phyloP scores from a whole-genome alignment of 352 stramenopile genomes.

The Pythium pyrilobum region DNA sequence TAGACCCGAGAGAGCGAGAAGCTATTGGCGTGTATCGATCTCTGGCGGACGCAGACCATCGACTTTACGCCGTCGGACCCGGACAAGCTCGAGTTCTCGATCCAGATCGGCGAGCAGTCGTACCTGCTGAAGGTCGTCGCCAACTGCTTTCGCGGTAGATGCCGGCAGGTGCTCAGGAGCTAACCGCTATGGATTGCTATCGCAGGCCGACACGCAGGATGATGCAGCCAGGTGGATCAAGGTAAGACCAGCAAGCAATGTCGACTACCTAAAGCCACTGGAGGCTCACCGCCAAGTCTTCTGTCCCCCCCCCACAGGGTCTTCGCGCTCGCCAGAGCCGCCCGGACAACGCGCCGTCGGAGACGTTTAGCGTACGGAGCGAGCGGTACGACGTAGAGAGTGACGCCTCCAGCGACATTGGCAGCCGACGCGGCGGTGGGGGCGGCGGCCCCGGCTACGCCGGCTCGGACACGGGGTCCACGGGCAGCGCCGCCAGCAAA shows the following conservation, averaged over 20 bases:
- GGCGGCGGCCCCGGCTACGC: slow-evolving; percentile 26
- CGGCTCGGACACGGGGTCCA: slow-evolving; percentile 61
- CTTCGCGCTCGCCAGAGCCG: slow-evolving; percentile 63
- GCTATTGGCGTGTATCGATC: slow-evolving; percentile 82
- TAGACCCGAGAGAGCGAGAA: slow-evolving; percentile 84
- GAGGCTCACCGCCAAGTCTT: neutral
- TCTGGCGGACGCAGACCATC: slow-evolving; percentile 83
- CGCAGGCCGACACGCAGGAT: slow-evolving; percentile 58
- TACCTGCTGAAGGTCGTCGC: slow-evolving; percentile 67
- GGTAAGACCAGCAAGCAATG: slow-evolving; percentile 20
- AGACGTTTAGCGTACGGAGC: slow-evolving; percentile 77
- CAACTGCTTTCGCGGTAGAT: neutral
- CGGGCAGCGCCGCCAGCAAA: slow-evolving; percentile 32
- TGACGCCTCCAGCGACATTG: slow-evolving; percentile 76
- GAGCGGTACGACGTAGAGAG: slow-evolving; percentile 80
- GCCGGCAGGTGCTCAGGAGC: neutral
- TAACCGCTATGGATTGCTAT: too few species aligned
- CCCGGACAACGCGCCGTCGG: slow-evolving; percentile 66
- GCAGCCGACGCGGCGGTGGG: slow-evolving; percentile 40
- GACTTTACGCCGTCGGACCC: slow-evolving; percentile 51
- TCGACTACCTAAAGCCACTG: too few species aligned
- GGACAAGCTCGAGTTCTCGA: slow-evolving; percentile 72
- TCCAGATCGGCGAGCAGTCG: slow-evolving; percentile 82
- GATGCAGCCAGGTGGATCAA: slow-evolving; percentile 57
- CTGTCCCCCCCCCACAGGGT: slow-evolving; percentile 42